Evolutionary conservation across 352 stramenopile species (phyloP), one percentile per base, ranked within the genome.

Genomic region (Saprolegnia diclina): DNA sequence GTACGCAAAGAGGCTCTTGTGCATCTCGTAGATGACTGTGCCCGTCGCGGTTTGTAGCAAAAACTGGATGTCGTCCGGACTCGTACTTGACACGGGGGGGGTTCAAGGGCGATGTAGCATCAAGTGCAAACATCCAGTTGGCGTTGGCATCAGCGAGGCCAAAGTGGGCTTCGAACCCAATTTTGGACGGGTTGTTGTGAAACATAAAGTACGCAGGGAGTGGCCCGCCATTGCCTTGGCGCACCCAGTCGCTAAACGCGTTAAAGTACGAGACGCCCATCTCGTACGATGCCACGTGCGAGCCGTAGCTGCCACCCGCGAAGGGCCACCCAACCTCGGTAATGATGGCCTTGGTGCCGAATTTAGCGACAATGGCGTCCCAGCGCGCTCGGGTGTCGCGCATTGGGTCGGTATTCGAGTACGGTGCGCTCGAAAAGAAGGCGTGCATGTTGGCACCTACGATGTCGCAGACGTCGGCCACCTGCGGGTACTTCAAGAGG

Each of bases 331-430:
- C 65, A 0, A 24, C 52, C 38, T 71, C 65, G 7, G 65, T 71
- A 5, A 71, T 67, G n/a, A 38, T 9, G 9, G 40, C 19, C 53
- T 71, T 71, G 35, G 5, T 40, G 24, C 50, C 22, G 38, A 71
- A 64, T 21, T 71, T 71, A 26, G 42, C 38, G 16, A 50, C 24
- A 16, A 68, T 61, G 2, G 22, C 44, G 4, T 54, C 16, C 70
- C 69, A 79, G 62, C 72, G 72, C 14, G 48, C 5, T 0, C 37
- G n/a, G n/a, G 77, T 65, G 56, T 73, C 26, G n/a, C 24, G 59
- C 61, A 72, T 62, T 11, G 62, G 62, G 19, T 66, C 26, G 4
- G 32, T 56, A n/a, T 14, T 40, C 16, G 59, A 66, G 19, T 37
- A n/a, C 29, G 54, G 54, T 6, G 45, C 65, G 10, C 54, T 18